Base-by-base conservation (phyloP, 306 rosid species). In the Clitoria ternatea region DNA sequence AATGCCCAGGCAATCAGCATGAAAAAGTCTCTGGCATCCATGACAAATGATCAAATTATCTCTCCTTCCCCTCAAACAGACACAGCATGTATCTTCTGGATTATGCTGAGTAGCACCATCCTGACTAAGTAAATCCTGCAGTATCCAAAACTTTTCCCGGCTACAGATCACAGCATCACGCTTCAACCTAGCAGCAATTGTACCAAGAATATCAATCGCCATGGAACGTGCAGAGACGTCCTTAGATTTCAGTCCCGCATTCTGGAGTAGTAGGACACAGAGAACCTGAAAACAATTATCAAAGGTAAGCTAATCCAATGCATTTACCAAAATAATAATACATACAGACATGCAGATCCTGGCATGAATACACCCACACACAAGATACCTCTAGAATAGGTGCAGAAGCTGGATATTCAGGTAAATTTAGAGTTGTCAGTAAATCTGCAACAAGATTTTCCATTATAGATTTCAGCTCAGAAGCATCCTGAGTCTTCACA, bases 141-240 rank as follows among this genome's bases (percentile, higher is more conserved):
- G 78, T 67, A 95, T 80, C 99, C 99, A 95, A 43, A 91, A 87
- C 68, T 86, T 91, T 29, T 88, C 89, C 52, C 60, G 80, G 70
- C 91, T 79, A 82, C 96, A 86, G 81, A 77, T 70, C 37, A 83
- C 72, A 66, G 99, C 89, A 83, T 95, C 99, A 24, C 91, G 97
- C 91, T 95, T 95, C 90, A 95, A 86, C 86, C 99, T 95, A 2
- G 99, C 96, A 73, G 99, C 99, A 87, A 95, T 83, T 30, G 92
- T 91, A 72, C 99, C 99, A 22, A 95, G 96, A 91, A 95, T 84
- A 65, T 95, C 99, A 53, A 95, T 95, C 1, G 99, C 97, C 96
- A 95, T 68, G 35, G 89, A 74, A 53, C 96, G 99, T 70, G 90
- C 92, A 75, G 89, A 73, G 47, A 82, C 54, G 72, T 95, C 99